Evolutionary conservation across 2,329 filamentous ascomycete species (phyloP).

Genomic region (Fusarium sp.): DNA sequence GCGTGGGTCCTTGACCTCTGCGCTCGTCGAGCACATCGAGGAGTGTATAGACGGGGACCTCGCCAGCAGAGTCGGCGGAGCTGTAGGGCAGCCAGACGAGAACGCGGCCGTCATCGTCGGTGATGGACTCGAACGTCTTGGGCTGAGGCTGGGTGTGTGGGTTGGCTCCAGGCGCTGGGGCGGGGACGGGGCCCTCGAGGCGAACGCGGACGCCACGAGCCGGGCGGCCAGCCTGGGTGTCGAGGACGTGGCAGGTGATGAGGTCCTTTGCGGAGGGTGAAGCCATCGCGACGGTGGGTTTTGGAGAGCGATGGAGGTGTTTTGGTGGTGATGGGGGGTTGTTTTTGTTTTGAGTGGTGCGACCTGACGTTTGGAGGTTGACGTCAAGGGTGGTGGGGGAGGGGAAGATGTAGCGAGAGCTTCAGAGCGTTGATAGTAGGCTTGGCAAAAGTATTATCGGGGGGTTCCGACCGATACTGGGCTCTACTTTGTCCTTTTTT

Average conservation of each 20-base stretch:
- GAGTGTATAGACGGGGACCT: constrained; percentile 69
- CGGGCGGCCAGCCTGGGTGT: constrained; percentile 80
- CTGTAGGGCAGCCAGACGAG: constrained; percentile 74
- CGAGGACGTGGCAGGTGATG: constrained; percentile 90
- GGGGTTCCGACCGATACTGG: not conserved
- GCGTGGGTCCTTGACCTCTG: constrained; percentile 57
- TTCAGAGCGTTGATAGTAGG: not conserved
- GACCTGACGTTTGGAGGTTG: constrained; percentile 18
- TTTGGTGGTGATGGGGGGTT: constrained; percentile 3
- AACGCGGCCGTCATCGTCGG: constrained; percentile 82
- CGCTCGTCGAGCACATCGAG: constrained; percentile 65
- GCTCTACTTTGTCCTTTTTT: not conserved
- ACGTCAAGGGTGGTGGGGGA: constrained; percentile 25
- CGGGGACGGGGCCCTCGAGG: constrained; percentile 61
- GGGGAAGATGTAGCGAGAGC: constrained; percentile 1
- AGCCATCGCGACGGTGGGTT: constrained; percentile 29
- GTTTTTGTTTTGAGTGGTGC: not conserved
- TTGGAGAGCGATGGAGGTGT: constrained; percentile 7
- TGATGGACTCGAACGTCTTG: constrained; percentile 72
- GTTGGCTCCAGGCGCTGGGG: constrained; percentile 44
- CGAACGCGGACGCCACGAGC: constrained; percentile 75
- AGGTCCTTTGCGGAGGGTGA: constrained; percentile 62
- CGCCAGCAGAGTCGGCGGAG: constrained; percentile 61
- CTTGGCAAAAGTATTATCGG: not conserved
- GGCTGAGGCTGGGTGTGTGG: constrained; percentile 44